A percentile compares a stretch with the other conserved stretches of the same genome.
These are phyloP conservation scores for Oryza rufipogon DNA, from an alignment of 176 grass and related monocot genomes.

Conservation along the genomic window DNA sequence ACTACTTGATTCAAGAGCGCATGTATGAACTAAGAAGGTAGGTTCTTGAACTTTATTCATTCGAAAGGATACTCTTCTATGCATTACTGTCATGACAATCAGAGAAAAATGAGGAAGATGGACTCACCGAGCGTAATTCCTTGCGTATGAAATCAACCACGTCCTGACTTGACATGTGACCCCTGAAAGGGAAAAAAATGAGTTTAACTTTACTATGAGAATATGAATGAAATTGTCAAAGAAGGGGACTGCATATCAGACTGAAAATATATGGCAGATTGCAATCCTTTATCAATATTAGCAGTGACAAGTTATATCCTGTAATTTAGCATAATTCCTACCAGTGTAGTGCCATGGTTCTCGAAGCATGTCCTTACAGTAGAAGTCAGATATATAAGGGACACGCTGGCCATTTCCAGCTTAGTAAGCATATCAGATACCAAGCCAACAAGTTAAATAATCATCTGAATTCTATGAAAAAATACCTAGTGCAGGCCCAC, in stretches of 20 bases:
- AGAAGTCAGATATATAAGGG: too few species aligned
- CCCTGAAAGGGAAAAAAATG: conserved; percentile 12
- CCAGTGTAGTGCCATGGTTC: not conserved
- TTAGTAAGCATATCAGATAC: not conserved
- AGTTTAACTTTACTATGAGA: not conserved
- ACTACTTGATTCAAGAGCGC: not conserved
- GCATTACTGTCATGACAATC: not conserved
- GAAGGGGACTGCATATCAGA: not conserved
- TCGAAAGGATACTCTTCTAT: not conserved
- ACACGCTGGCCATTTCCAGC: not conserved
- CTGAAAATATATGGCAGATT: conserved; percentile 4
- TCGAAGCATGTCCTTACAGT: too few species aligned
- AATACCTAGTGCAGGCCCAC: too few species aligned
- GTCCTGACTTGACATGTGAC: not conserved
- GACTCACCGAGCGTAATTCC: conserved; percentile 20
- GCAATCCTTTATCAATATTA: conserved; percentile 7
- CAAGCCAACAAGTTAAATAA: not conserved
- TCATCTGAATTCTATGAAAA: not conserved
- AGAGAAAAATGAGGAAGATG: not conserved
- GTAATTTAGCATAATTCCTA: not conserved
- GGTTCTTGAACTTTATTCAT: not conserved
- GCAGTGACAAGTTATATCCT: not conserved
- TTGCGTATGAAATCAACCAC: not conserved
- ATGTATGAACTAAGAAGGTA: not conserved
- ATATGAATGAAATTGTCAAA: conserved; percentile 13